Percentiles rank a stretch among this genome's conserved stretches.
phyloP scores from a whole-genome alignment of 176 grass and related monocot genomes.

The Eleusine indica region DNA sequence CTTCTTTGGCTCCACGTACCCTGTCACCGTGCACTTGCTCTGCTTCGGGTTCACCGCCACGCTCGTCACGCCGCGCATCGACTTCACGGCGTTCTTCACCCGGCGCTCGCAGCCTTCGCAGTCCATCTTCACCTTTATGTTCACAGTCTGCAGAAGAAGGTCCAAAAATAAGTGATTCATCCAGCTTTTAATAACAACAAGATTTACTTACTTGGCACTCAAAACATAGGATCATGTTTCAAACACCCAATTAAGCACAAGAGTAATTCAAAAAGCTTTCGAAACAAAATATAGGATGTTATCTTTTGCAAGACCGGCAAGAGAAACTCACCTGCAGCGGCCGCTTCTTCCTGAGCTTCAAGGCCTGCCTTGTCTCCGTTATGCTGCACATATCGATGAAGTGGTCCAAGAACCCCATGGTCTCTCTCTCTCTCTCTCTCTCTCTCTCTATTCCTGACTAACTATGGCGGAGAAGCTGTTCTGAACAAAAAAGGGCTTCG shows the following conservation, averaged over 20 bases:
- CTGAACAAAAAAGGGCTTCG: not conserved
- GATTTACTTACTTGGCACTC: too few relatives aligned
- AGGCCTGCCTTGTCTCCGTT: constrained; percentile 62
- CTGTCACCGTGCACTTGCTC: constrained; percentile 71
- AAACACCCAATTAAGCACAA: not conserved
- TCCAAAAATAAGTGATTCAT: not conserved
- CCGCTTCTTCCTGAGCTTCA: constrained; percentile 69
- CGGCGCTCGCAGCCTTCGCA: constrained; percentile 85
- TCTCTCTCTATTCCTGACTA: not conserved
- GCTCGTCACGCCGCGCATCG: constrained; percentile 59
- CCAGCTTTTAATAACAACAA: not conserved
- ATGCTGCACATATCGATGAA: constrained; percentile 63
- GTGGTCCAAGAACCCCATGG: constrained; percentile 75
- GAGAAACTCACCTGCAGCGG: constrained; percentile 64
- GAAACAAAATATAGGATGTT: not conserved
- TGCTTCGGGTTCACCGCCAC: constrained; percentile 72
- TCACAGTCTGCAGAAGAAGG: constrained; percentile 53
- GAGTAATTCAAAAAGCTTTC: not conserved
- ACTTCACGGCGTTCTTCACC: constrained; percentile 58
- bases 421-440: not conserved
- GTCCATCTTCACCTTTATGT: constrained; percentile 93
- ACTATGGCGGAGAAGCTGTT: not conserved
- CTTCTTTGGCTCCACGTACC: constrained; percentile 73
- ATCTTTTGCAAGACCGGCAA: not conserved
- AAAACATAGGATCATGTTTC: too few relatives aligned